Base-by-base conservation (phyloP, 208 protist genomes). In the Strigomonas culicis region DNA sequence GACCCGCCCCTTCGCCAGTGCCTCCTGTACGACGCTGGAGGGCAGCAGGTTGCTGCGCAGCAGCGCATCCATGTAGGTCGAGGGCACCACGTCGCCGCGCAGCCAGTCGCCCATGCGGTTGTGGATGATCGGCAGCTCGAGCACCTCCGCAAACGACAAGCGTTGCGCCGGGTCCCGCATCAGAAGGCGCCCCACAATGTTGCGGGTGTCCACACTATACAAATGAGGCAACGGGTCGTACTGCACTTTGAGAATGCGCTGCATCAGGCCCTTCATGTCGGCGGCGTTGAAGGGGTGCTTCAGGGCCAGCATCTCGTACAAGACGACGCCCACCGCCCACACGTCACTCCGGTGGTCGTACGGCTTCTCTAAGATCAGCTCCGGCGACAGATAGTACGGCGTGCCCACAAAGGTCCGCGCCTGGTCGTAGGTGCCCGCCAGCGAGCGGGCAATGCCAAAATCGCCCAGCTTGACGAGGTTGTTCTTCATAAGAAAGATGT, bases 281-380 rank as follows among this genome's bases (percentile, higher is more conserved):
- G 67, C 87, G 21, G 86, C 89, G 60, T 90, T 93, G 66, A 97
- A 97, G 1, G 93, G 90, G 72, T 95, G 93, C 52, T 87, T 87
- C 31, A 95, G 59, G 0, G 91, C 75, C 27, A 96, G 67, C 49
- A 94, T 49, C 63, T 97, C 94, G 72, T 96, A 98, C 25, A 97
- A 61, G 17, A 96, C 82, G 2, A 95, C 89, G 10, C 94, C 94
- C 0, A 98, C 69, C 1, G 94, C 89, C 96, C 97, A 98, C 11
- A 98, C 87, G 80, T 98, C 97, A 67, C 90, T 96, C 22, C 81
- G 85, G 67, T 90, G 74, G 70, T 98, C 93, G 68, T 98, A 99
- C n/a, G 92, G 92, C 27, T 84, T 79, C 69, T 97, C 80, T 49
- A 95, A 68, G 59, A 95, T 97, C 1, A 98, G 84, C 75, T 98